A percentile compares a stretch with the other conserved stretches of the same genome.
Evolutionary conservation across 306 rosid species (phyloP).

Genomic region (Canavalia gladiata): DNA sequence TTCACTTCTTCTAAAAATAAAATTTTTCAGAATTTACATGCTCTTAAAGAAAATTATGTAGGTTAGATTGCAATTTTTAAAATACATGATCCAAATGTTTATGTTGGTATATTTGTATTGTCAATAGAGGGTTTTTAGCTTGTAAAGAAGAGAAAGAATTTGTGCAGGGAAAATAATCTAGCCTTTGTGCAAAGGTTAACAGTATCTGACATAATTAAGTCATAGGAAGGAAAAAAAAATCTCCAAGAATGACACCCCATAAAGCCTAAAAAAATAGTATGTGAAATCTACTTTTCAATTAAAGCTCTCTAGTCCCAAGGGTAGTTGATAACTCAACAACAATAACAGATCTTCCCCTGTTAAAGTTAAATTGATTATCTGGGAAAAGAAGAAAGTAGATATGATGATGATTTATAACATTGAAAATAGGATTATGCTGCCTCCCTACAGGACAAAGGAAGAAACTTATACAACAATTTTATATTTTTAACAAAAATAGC

Average conservation of each 20-base stretch:
- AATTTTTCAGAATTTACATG: not conserved
- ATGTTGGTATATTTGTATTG: not conserved
- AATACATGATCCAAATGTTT: not conserved
- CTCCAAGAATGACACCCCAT: slow-evolving; percentile 9
- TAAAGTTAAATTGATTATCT: slow-evolving; percentile 39
- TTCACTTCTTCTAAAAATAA: not conserved
- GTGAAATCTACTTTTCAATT: slow-evolving; percentile 27
- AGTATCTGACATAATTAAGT: slow-evolving; percentile 38
- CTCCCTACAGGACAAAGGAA: slow-evolving; percentile 49
- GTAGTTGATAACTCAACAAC: slow-evolving; percentile 36
- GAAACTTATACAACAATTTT: slow-evolving; percentile 38
- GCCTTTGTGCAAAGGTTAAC: slow-evolving; percentile 13
- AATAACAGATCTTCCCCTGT: slow-evolving; percentile 29
- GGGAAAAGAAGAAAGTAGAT: slow-evolving; percentile 37
- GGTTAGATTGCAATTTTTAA: not conserved
- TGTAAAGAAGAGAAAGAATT: not conserved
- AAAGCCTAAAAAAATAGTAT: slow-evolving; percentile 21
- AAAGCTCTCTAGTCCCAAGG: slow-evolving; percentile 23
- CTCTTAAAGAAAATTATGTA: not conserved
- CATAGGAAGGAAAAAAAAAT: not conserved
- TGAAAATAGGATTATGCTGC: slow-evolving; percentile 49
- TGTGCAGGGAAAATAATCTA: slow-evolving; percentile 17
- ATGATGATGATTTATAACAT: slow-evolving; percentile 42
- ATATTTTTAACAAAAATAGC: slow-evolving; percentile 18
- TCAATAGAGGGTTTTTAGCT: not conserved